phyloP scores from a whole-genome alignment of 768 basidiomycete species.

The Nevesoporus exiguus region DNA sequence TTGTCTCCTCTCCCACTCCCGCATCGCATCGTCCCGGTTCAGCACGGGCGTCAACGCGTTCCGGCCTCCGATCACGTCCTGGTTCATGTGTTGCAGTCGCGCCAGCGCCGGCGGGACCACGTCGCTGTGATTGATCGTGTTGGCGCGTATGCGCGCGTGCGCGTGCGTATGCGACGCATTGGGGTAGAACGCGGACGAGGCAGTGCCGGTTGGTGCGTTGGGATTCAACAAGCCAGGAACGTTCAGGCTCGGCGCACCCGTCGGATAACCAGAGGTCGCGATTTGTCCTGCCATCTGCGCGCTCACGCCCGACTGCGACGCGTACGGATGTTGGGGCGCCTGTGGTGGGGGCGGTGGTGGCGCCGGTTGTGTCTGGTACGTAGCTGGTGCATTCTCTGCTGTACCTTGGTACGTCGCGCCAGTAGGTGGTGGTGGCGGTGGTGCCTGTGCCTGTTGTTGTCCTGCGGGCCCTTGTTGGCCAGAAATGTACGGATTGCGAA shows the following conservation, averaged over 20 bases:
- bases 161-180: conserved; percentile 17
- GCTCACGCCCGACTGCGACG: conserved; percentile 23
- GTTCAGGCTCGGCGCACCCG: conserved; percentile 15
- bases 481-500: conserved; percentile 80
- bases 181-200: conserved; percentile 68
- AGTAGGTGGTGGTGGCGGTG: conserved; percentile 5
- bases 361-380: conserved; percentile 27
- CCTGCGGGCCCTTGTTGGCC: conserved; percentile 40
- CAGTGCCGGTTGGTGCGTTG: conserved; percentile 37
- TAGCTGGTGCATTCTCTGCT: conserved; percentile 12
- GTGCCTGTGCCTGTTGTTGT: conserved; percentile 26
- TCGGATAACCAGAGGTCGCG: conserved; percentile 19
- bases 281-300: conserved; percentile 21
- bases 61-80: conserved; percentile 65
- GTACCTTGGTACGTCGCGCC: conserved; percentile 25
- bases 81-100: conserved; percentile 83
- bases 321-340: conserved; percentile 24
- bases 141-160: conserved; percentile 66
- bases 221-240: conserved; percentile 36
- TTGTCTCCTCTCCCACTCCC: conserved; percentile 94
- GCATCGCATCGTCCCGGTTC: conserved; percentile 91
- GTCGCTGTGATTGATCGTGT: conserved; percentile 87
- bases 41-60: conserved; percentile 91
- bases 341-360: conserved; percentile 26
- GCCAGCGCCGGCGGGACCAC: conserved; percentile 93